These are phyloP conservation scores for Cenococcum geophilum DNA, from an alignment of 495 filamentous ascomycete species.

Conservation along the genomic window DNA sequence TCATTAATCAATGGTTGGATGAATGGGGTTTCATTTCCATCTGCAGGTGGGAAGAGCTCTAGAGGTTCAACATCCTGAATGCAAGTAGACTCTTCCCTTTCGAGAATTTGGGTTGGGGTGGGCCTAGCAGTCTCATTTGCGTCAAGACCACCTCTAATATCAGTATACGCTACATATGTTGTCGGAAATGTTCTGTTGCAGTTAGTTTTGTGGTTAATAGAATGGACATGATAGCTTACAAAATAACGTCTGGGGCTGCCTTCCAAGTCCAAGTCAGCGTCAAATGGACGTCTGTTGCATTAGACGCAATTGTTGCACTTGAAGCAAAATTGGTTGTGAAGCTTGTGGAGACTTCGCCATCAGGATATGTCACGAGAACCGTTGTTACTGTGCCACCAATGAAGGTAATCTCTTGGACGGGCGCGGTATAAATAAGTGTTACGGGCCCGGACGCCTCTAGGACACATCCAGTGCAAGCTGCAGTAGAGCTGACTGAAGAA, in stretches of 20 bases:
- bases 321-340: neutral
- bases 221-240: conserved; percentile 4
- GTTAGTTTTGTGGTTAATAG: conserved; percentile 4
- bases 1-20: conserved; percentile 13
- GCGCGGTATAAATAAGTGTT: conserved; percentile 6
- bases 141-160: conserved; percentile 11
- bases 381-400: neutral
- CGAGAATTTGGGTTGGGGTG: neutral
- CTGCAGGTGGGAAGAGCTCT: conserved; percentile 7
- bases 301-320: neutral
- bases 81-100: conserved; percentile 6
- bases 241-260: neutral
- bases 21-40: conserved; percentile 10
- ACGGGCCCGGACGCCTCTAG: conserved; percentile 17
- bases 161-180: conserved; percentile 21
- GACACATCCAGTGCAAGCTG: conserved; percentile 24
- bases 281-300: conserved; percentile 6
- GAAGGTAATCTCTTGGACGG: neutral
- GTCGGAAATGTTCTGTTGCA: conserved; percentile 3
- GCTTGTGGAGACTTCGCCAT: conserved; percentile 1
- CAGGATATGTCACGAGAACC: neutral
- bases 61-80: neutral
- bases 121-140: neutral
- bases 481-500: neutral
- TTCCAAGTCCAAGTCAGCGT: conserved; percentile 5